Evolutionary conservation across 306 rosid species (phyloP).

Genomic region (Gynostemma pentaphyllum): DNA sequence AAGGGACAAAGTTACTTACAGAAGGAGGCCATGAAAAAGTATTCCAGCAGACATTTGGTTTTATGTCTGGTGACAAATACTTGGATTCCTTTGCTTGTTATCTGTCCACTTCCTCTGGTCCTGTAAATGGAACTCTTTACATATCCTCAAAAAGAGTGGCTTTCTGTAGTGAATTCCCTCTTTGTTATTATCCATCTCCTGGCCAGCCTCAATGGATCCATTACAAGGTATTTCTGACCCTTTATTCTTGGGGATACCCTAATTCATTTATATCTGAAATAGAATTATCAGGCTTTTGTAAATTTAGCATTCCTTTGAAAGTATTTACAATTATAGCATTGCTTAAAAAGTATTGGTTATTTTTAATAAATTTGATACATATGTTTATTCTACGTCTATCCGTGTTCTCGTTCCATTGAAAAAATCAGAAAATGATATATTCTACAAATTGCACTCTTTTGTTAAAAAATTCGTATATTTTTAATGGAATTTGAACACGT

Average conservation of each 20-base stretch:
- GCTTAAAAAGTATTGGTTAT: too few species aligned
- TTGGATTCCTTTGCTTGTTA: conserved; percentile 48
- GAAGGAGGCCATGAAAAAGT: conserved; percentile 53
- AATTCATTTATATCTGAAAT: not conserved
- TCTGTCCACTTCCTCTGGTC: conserved; percentile 48
- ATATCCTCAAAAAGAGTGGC: conserved; percentile 51
- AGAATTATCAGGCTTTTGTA: too few species aligned
- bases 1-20: conserved; percentile 45
- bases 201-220: conserved; percentile 25
- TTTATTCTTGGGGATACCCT: not conserved
- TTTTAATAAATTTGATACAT: too few species aligned
- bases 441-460: too few species aligned
- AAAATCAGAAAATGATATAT: too few species aligned
- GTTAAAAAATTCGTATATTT: too few species aligned
- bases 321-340: too few species aligned
- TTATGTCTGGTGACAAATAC: conserved; percentile 47
- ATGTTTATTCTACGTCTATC: too few species aligned
- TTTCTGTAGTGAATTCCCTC: conserved; percentile 63
- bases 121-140: conserved; percentile 55
- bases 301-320: too few species aligned
- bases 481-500: too few species aligned
- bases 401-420: too few species aligned
- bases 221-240: conserved; percentile 43
- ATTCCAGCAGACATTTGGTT: conserved; percentile 45
- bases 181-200: conserved; percentile 30